A percentile compares a stretch with the other conserved stretches of the same genome.
These are phyloP conservation scores for Neovahlkampfia damariscottae DNA, from an alignment of 78 protist species.

Conservation along the genomic window DNA sequence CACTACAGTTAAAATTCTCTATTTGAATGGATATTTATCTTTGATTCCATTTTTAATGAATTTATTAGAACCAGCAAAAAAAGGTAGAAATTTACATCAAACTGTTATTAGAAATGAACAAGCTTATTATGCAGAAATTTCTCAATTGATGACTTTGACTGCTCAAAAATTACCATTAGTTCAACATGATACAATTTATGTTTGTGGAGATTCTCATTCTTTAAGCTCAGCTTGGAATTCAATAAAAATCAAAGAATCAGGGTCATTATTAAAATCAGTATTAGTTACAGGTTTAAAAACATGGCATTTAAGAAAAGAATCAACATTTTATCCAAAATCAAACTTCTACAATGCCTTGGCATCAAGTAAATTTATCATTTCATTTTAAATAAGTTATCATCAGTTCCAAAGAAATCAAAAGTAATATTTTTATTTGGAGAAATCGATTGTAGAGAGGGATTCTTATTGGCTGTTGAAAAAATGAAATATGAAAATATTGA, in stretches of 20 bases:
- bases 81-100: conserved; percentile 38
- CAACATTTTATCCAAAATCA: conserved; percentile 67
- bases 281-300: conserved; percentile 76
- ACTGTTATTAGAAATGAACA: conserved; percentile 70
- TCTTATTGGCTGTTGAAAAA: conserved; percentile 62
- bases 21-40: conserved; percentile 41
- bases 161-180: conserved; percentile 4
- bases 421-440: conserved; percentile 69
- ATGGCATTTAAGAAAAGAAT: conserved; percentile 67
- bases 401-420: conserved; percentile 18
- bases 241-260: conserved; percentile 12
- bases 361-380: neutral
- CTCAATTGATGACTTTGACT: conserved; percentile 23
- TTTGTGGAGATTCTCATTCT: conserved; percentile 75
- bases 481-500: conserved; percentile 42
- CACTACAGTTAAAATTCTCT: conserved; percentile 57
- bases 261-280: conserved; percentile 31
- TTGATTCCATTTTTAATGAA: conserved; percentile 30
- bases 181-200: conserved; percentile 25
- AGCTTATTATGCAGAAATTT: conserved; percentile 59
- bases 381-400: no score
- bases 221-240: conserved; percentile 57
- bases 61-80: conserved; percentile 29
- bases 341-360: conserved; percentile 54
- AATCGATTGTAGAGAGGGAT: conserved; percentile 87